Base-by-base conservation (phyloP, 2,329 filamentous ascomycete species). In the Arthroderma sp. region DNA sequence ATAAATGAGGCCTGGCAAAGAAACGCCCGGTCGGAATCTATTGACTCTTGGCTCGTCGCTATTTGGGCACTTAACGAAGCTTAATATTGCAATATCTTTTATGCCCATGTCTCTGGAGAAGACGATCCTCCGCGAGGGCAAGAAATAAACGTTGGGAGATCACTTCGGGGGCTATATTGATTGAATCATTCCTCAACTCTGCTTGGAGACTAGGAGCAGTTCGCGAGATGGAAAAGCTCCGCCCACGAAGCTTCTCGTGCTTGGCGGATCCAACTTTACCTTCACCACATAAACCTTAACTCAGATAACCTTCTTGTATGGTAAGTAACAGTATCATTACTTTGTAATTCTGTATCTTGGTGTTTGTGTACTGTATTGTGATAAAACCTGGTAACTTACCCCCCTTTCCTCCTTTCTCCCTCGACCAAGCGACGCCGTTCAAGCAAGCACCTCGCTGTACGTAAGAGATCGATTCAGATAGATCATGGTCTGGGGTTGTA, bases 1-100 rank as follows among this genome's bases (percentile, higher is more conserved):
- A 19, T 8, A 17, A 43, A 17, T 19, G 15, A 19, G 15, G 39
- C 6, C 17, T n/a, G 19, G 39, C 17, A 7, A 19, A n/a, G 9
- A 28, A 33, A 51, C 47, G 47, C 47, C 47, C 25, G 7, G 47
- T 31, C 47, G 47, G 25, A 19, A 51, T 51, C 47, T 51, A 51
- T 51, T 51, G 47, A 51, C 47, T 51, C 47, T 51, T 51, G 47
- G 47, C 47, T 51, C 28, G n/a, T 51, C 47, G 33, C 47, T 51
- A 51, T 51, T 51, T 51, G 25, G 47, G 33, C 47, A 51, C 33
- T 51, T 51, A 51, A 33, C 28, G 47, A 51, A 51, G 47, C 47
- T 51, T 51, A 51, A 51, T 31, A 25, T n/a, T 33, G 25, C 47
- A 51, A 51, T 51, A 31, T 23, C 7, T 43, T n/a, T 33, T 51